Evolutionary conservation across 2,329 filamentous ascomycete genomes (phyloP).

Genomic region (Chlorencoelia australis): DNA sequence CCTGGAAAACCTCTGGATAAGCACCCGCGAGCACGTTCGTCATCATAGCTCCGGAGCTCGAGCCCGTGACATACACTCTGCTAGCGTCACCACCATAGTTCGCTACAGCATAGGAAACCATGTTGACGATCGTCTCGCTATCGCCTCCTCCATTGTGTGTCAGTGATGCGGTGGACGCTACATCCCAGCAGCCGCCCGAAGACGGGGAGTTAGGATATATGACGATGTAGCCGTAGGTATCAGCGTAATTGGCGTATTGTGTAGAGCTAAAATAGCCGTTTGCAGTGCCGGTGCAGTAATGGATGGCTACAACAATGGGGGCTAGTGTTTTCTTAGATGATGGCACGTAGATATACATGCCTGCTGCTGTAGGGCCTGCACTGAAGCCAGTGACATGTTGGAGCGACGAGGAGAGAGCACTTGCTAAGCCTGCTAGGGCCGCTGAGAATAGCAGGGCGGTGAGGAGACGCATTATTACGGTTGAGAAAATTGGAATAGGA

Average conservation of each 20-base stretch:
- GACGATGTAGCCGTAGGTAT: conserved; percentile 46
- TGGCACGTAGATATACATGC: conserved; percentile 23
- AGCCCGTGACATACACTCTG: conserved; percentile 43
- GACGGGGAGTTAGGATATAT: conserved; percentile 44
- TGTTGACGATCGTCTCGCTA: conserved; percentile 43
- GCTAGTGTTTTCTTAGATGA: conserved; percentile 9
- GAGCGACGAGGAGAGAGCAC: no score
- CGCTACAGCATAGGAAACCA: conserved; percentile 43
- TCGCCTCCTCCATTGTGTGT: conserved; percentile 46
- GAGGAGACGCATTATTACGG: no score
- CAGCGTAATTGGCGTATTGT: conserved; percentile 42
- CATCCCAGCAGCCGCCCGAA: conserved; percentile 49
- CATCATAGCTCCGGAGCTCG: conserved; percentile 27
- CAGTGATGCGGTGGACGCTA: conserved; percentile 36
- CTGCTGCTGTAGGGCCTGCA: no score
- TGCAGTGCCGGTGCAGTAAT: conserved; percentile 33
- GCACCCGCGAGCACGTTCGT: conserved; percentile 38
- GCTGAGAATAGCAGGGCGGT: no score
- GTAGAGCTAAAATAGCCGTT: conserved; percentile 20
- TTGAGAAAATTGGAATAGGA: no score
- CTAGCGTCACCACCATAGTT: conserved; percentile 40
- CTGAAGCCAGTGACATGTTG: no score
- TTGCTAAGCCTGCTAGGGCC: no score
- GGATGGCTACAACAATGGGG: conserved; percentile 22
- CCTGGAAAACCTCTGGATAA: conserved; percentile 39